phyloP scores from a whole-genome alignment of 2,329 filamentous ascomycete genomes.

The Dothistroma septosporum region DNA sequence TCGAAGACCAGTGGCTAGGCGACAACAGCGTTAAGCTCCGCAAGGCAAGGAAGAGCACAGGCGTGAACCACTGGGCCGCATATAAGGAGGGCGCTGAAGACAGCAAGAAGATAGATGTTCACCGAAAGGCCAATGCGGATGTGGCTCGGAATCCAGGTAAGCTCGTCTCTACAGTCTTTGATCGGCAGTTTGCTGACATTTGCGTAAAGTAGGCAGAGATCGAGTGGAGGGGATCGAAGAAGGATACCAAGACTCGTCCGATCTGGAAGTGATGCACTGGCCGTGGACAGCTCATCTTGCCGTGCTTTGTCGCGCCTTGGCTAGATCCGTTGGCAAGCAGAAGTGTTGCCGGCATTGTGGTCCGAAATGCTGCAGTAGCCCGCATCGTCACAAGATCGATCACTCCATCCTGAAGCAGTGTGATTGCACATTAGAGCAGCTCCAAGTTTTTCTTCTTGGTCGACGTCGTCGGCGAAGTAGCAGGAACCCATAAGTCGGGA shows the following conservation, averaged over 20 bases:
- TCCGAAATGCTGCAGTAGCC: too few species aligned
- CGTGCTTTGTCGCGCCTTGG: too few species aligned
- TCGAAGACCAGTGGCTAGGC: slow-evolving; percentile 9
- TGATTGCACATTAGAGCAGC: too few species aligned
- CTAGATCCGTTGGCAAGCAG: too few species aligned
- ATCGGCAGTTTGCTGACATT: not conserved
- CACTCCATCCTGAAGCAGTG: too few species aligned
- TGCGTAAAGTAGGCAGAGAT: not conserved
- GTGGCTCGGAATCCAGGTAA: not conserved
- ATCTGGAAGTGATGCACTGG: not conserved
- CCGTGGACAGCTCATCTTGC: too few species aligned
- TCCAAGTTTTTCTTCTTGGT: too few species aligned
- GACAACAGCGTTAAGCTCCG: slow-evolving; percentile 4
- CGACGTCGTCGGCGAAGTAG: too few species aligned
- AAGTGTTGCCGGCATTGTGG: too few species aligned
- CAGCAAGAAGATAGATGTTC: slow-evolving; percentile 14
- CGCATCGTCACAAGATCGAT: too few species aligned
- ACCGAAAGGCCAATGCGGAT: slow-evolving; percentile 1
- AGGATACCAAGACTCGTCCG: not conserved
- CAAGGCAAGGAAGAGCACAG: not conserved
- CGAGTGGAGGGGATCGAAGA: not conserved
- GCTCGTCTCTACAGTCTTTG: not conserved
- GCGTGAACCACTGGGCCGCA: not conserved
- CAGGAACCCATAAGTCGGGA: too few species aligned
- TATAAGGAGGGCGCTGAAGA: slow-evolving; percentile 4